Conservation (phyloP, 2,329 filamentous ascomycete species). For the Dissoconium aciculare region DNA sequence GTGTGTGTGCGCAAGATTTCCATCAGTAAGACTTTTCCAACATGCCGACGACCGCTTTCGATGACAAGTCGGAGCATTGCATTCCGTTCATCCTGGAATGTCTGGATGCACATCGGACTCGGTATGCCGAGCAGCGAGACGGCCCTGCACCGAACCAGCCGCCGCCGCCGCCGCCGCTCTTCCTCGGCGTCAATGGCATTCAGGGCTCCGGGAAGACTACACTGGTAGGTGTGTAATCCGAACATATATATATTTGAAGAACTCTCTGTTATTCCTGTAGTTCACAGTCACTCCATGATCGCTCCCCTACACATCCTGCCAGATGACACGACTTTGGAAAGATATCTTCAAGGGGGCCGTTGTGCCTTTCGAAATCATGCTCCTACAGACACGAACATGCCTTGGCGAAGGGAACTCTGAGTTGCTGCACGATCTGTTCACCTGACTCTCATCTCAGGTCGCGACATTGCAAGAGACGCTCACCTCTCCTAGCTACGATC, state of each 20-base stretch:
- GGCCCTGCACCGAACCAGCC: background rate
- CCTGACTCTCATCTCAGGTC: no score
- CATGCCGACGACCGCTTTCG: slow-evolving; percentile 35
- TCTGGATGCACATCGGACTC: slow-evolving; percentile 36
- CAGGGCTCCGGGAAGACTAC: slow-evolving; percentile 91
- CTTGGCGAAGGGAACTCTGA: no score
- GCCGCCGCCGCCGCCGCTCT: slow-evolving; percentile 45
- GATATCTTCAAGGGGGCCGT: no score
- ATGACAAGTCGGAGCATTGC: slow-evolving; percentile 66
- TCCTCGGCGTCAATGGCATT: slow-evolving; percentile 79
- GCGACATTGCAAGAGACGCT: slow-evolving; percentile 49
- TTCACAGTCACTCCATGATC: no score
- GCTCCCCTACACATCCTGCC: no score
- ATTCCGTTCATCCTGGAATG: slow-evolving; percentile 59
- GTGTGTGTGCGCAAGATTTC: no score
- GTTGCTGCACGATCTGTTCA: no score
- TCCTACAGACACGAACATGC: no score
- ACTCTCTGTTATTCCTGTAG: no score
- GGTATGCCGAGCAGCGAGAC: slow-evolving; percentile 24
- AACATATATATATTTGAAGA: no score
- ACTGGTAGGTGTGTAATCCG: slow-evolving; percentile 47
- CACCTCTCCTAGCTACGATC: slow-evolving; percentile 39
- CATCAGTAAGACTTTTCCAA: background rate
- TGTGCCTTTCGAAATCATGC: no score
- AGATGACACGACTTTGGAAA: no score